Conservation (phyloP, 306 rosid species). For the Glycyrrhiza uralensis region DNA sequence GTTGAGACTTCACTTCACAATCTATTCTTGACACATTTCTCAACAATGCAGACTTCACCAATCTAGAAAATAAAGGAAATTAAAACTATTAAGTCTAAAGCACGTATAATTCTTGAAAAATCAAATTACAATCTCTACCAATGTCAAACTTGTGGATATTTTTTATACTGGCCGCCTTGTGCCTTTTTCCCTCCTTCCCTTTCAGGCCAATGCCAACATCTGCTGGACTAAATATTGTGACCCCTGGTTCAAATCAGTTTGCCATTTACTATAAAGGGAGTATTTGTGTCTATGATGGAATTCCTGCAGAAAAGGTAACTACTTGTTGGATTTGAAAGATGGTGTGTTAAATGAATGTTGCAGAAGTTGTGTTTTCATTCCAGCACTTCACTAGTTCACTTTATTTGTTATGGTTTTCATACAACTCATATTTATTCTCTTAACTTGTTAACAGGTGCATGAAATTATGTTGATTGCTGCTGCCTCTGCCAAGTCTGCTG, state of each 20-base stretch:
- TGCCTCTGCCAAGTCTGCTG: constrained; percentile 47
- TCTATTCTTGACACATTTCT: background rate
- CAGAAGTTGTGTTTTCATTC: background rate
- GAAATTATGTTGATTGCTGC: constrained; percentile 56
- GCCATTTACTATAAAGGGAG: constrained; percentile 59
- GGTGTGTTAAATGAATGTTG: background rate
- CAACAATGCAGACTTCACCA: background rate
- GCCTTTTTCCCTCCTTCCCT: background rate
- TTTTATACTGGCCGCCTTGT: background rate
- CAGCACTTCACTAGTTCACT: background rate
- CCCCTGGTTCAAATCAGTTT: constrained; percentile 36
- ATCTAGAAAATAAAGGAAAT: background rate
- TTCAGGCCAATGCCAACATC: constrained; percentile 45
- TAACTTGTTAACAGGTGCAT: constrained; percentile 37
- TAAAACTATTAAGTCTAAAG: background rate
- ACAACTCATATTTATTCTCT: background rate
- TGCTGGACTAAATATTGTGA: constrained; percentile 33
- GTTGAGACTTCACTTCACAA: constrained; percentile 4
- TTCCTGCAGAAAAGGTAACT: constrained; percentile 61
- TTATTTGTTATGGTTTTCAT: background rate
- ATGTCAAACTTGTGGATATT: background rate
- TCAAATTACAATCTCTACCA: background rate
- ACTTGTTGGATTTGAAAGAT: background rate
- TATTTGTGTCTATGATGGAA: constrained; percentile 52
- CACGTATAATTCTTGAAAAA: background rate